Evolutionary conservation across 495 filamentous ascomycete species (phyloP).

Genomic region (Saxispiralis lemnorum): DNA sequence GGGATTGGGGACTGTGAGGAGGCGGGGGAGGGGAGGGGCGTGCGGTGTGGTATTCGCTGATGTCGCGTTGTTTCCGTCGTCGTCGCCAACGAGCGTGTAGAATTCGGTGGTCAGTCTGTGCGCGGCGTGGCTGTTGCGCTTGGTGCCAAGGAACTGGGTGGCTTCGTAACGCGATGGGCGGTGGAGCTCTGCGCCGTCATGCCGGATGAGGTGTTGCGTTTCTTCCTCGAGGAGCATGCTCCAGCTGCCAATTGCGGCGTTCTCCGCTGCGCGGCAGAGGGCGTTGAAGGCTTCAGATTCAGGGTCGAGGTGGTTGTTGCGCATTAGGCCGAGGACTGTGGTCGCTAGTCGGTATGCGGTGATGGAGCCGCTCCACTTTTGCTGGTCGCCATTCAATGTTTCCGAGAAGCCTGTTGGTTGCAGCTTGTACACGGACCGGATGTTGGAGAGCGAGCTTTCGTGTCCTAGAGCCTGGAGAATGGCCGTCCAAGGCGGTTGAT

Average conservation of each 20-base stretch:
- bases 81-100: background rate
- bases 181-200: background rate
- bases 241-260: slow-evolving; percentile 3
- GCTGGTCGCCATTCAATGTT: background rate
- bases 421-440: background rate
- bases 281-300: slow-evolving; percentile 16
- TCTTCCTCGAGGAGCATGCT: background rate
- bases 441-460: background rate
- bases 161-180: background rate
- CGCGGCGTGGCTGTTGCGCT: too few relatives aligned
- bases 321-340: slow-evolving; percentile 1
- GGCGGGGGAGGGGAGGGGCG: background rate
- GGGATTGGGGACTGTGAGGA: slow-evolving; percentile 13
- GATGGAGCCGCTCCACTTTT: background rate
- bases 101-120: background rate
- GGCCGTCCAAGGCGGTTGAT: slow-evolving; percentile 27
- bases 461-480: slow-evolving; percentile 8
- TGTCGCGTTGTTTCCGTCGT: background rate
- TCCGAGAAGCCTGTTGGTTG: background rate
- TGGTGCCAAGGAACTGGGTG: too few relatives aligned
- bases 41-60: background rate
- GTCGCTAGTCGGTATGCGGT: slow-evolving; percentile 2
- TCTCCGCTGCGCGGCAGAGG: slow-evolving; percentile 10
- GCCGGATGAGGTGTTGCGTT: background rate
- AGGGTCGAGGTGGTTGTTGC: slow-evolving; percentile 10